phyloP scores from a whole-genome alignment of 139 green algal species.

The Chlorella sp. region DNA sequence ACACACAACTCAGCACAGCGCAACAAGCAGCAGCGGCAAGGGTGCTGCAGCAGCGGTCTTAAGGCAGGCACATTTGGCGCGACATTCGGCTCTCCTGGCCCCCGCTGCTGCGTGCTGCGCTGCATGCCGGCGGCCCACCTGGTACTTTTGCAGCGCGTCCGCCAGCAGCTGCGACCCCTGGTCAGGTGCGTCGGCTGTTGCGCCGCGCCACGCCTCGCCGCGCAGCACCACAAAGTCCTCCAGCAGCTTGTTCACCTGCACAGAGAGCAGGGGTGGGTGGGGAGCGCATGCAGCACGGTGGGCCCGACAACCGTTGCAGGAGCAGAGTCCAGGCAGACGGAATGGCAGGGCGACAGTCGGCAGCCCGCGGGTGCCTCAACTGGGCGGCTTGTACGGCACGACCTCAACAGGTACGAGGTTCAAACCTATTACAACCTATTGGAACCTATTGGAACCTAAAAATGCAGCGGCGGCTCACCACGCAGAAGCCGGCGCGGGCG shows the following conservation, averaged over 20 bases:
- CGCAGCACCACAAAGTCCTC: constrained; percentile 67
- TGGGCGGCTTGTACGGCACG: background rate
- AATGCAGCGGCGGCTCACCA: constrained; percentile 65
- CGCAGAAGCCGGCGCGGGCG: constrained; percentile 90
- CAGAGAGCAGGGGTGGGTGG: too few species aligned
- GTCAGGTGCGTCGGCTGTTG: constrained; percentile 60
- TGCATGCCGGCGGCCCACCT: constrained; percentile 70
- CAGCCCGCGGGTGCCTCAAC: background rate
- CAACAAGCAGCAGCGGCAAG: too few species aligned
- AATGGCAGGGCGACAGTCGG: background rate
- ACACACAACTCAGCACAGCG: too few species aligned
- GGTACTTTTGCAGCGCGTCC: constrained; percentile 86
- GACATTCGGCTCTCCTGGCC: background rate
- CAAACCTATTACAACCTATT: constrained; percentile 58
- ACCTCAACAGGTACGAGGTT: too few species aligned
- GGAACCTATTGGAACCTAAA: too few species aligned
- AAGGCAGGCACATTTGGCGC: background rate
- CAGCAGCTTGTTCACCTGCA: constrained; percentile 45
- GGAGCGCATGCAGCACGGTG: too few species aligned
- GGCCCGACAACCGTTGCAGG: too few species aligned
- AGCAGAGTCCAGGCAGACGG: background rate
- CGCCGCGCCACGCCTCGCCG: constrained; percentile 72
- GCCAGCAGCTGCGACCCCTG: constrained; percentile 71
- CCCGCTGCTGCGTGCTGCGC: too few species aligned
- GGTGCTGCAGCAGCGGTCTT: background rate